These are phyloP conservation scores for Pestalotiopsis fici DNA, from an alignment of 2,329 filamentous ascomycete species.

Conservation along the genomic window DNA sequence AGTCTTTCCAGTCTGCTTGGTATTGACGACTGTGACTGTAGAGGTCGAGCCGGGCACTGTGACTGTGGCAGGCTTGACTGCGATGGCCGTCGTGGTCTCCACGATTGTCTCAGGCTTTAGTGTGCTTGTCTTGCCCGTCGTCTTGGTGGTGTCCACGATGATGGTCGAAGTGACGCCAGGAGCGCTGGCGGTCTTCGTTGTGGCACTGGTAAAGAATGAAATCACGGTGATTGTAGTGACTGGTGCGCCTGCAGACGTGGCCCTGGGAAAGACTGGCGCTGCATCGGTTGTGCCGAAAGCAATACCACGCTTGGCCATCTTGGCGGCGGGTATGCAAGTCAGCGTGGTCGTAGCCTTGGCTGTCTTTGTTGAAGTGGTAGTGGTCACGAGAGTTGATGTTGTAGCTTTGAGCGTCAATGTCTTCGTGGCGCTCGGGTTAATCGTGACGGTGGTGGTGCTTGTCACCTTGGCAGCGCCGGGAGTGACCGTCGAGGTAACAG, in stretches of 20 bases:
- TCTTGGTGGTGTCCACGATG: not conserved
- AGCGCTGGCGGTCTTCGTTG: not conserved
- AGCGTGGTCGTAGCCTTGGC: conserved; percentile 19
- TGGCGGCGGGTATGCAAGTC: conserved; percentile 9
- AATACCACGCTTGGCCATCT: conserved; percentile 1
- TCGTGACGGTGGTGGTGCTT: conserved; percentile 15
- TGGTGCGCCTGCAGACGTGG: not conserved
- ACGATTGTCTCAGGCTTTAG: conserved; percentile 7
- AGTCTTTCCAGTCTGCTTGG: conserved; percentile 8
- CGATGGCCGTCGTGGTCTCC: conserved; percentile 1
- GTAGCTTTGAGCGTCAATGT: conserved; percentile 9
- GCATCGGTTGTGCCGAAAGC: not conserved
- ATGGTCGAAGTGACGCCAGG: conserved; percentile 6
- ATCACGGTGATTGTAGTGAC: conserved; percentile 4
- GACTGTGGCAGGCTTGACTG: conserved; percentile 11
- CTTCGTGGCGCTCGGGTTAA: conserved; percentile 3
- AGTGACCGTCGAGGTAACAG: conserved; percentile 4
- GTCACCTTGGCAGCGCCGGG: conserved; percentile 2
- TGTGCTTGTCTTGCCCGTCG: conserved; percentile 7
- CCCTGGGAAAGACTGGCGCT: not conserved
- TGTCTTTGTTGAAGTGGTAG: conserved; percentile 16
- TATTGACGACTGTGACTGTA: conserved; percentile 11
- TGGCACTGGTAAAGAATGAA: conserved; percentile 1
- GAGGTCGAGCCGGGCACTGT: conserved; percentile 17
- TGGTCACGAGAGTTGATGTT: conserved; percentile 18